Evolutionary conservation across 176 grass and related monocot genomes (phyloP), one percentile per base, ranked within the genome.

Genomic region (Aegilops tauschii): DNA sequence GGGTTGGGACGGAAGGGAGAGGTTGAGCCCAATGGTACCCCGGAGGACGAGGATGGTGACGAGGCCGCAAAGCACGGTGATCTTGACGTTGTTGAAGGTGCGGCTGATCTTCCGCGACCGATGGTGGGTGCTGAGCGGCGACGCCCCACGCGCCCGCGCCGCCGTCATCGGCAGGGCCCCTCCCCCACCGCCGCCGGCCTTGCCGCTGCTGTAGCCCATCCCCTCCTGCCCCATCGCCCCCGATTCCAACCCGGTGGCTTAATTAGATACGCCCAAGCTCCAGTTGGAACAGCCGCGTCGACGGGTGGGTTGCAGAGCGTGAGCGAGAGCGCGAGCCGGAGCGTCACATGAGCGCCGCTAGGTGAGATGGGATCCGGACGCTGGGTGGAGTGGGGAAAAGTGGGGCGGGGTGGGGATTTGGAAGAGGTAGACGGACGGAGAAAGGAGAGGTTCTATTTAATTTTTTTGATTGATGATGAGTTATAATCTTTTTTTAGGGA

Each of bases 1-100:
- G 68, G 96, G 61, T 32, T 80, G 76, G 27, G 86, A 71, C 78
- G 88, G 82, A 82, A 80, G 79, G 80, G 86, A 88, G 83, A 90
- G 88, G 83, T 88, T 92, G 61, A 97, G 42, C 39, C 94, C 94
- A 39, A 96, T 93, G 21, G 92, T 94, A 73, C 92, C 95, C 3
- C 94, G 92, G 30, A 96, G 85, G 82, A 96, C 94, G 65, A 96
- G 92, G 83, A 97, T 91, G 82, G 95, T 97, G 82, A 97, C 93
- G 65, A 97, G 81, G 76, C 95, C 93, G 88, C 96, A 98, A 34
- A 98, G 87, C 20, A 98, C 86, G 18, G 93, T 98, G 81, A 95
- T 90, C 91, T 98, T 98, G 73, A 98, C 35, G 91, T 98, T 95
- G 86, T 98, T 98, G 95, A 95, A 95, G n/a, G 93, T 98, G 76